Conservation (phyloP, 83 land plant genomes). For the Thuja plicata region DNA sequence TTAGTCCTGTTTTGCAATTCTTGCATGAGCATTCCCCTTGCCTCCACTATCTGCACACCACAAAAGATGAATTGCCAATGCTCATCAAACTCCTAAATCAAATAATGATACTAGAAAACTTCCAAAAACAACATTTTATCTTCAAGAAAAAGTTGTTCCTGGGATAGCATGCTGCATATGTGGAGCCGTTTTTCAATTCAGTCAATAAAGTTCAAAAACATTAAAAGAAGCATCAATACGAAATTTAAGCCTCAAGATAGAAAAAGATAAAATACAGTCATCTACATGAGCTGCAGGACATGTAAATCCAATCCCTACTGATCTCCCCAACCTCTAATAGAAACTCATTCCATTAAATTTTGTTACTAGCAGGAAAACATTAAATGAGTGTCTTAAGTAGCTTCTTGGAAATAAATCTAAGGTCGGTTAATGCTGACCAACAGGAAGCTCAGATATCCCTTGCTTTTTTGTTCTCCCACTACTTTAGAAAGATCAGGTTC, state of each 20-base stretch:
- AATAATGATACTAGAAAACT: not conserved
- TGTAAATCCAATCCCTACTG: not conserved
- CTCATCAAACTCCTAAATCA: not conserved
- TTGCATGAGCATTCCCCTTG: slow-evolving; percentile 13
- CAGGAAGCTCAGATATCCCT: not conserved
- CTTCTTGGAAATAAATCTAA: not conserved
- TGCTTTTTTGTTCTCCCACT: not conserved
- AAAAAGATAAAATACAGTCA: no score
- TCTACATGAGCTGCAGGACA: not conserved
- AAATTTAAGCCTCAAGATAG: not conserved
- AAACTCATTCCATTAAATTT: not conserved
- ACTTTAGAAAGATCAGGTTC: not conserved
- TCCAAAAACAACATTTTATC: not conserved
- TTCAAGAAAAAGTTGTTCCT: not conserved
- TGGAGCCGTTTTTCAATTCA: not conserved
- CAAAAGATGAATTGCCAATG: not conserved
- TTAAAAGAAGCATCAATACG: not conserved
- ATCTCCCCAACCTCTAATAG: not conserved
- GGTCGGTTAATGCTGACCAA: not conserved
- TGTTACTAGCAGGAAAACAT: not conserved
- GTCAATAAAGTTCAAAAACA: not conserved
- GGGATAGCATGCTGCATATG: not conserved
- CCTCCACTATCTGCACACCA: slow-evolving; percentile 13
- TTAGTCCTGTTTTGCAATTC: slow-evolving; percentile 16
- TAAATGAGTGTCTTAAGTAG: not conserved